Base-by-base conservation (phyloP, 345 rosid genomes). In the Reutealis trisperma region DNA sequence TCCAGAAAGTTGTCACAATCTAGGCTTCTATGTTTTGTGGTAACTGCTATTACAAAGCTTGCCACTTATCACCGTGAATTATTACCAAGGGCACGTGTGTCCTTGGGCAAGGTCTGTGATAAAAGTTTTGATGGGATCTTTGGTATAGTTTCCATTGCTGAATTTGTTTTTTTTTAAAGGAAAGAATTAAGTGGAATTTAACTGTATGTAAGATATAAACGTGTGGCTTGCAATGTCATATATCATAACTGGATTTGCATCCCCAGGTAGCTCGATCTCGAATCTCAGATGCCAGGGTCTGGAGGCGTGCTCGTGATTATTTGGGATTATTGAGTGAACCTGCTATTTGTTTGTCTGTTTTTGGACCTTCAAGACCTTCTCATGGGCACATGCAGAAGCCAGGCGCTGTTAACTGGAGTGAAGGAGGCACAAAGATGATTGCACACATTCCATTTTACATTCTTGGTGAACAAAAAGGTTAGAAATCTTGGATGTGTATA, bases 51-150 rank as follows among this genome's bases (percentile, higher is more conserved):
- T 21, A 90, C 98, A 60, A 93, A 93, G 79, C 96, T 96, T 24
- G 94, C 99, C 24, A 92, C 96, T n/a, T 83, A 84, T 83, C 99
- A 91, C 85, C 82, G 85, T 2, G 97, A 93, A 78, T 79, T 91
- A 30, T 85, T 93, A 74, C 99, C 98, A 22, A 89, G 98, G 83
- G 98, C 99, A 11, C 94, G 97, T 66, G 99, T 93, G n/a, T 90
- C 98, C 75, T 81, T 96, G 83, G 99, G 93, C 81, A 96, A 96
- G 97, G 98, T 91, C 67, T 57, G 86, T 76, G 75, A 37, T 75
- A 41, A n/a, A 68, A 54, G 19, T 66, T 64, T 45, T 55, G 45
- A n/a, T 45, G 5, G 7, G 61, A 57, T 6, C 58, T 44, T 59
- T 45, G 59, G 16, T 41, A 24, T 42, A 34, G 16, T 8, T n/a